These are phyloP conservation scores for Colletotrichum coccodes DNA, from an alignment of 2,329 filamentous ascomycete species.

Conservation along the genomic window DNA sequence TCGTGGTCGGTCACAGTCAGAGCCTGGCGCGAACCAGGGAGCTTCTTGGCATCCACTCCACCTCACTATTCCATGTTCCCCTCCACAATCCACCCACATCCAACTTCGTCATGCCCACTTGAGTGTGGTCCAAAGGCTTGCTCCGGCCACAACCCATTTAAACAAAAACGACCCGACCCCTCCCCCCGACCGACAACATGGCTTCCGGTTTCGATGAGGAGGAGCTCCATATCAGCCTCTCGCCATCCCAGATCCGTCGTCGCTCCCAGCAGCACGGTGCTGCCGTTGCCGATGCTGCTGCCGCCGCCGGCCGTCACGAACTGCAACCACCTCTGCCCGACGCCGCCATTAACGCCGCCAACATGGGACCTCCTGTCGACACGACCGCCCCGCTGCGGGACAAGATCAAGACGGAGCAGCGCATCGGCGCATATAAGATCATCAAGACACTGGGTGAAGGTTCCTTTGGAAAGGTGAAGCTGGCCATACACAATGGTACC, in stretches of 20 bases:
- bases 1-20: background rate
- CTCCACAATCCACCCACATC: constrained; percentile 30
- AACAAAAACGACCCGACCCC: constrained; percentile 31
- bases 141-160: constrained; percentile 33
- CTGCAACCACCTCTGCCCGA: constrained; percentile 39
- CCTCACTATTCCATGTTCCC: constrained; percentile 27
- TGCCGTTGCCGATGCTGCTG: constrained; percentile 22
- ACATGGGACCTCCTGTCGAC: constrained; percentile 43
- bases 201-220: constrained; percentile 77
- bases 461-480: constrained; percentile 98
- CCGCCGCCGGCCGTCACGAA: constrained; percentile 36
- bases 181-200: constrained; percentile 47
- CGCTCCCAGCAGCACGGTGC: constrained; percentile 33
- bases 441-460: constrained; percentile 93
- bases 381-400: constrained; percentile 44
- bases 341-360: constrained; percentile 42
- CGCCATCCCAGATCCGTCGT: constrained; percentile 70
- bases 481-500: constrained; percentile 91
- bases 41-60: constrained; percentile 31
- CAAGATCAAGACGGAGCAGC: constrained; percentile 76
- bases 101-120: constrained; percentile 35
- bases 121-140: constrained; percentile 32
- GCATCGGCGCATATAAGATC: constrained; percentile 91
- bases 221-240: constrained; percentile 77
- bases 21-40: constrained; percentile 20